Conservation (phyloP, 352 stramenopile genomes). For the Discostella stelligera region DNA sequence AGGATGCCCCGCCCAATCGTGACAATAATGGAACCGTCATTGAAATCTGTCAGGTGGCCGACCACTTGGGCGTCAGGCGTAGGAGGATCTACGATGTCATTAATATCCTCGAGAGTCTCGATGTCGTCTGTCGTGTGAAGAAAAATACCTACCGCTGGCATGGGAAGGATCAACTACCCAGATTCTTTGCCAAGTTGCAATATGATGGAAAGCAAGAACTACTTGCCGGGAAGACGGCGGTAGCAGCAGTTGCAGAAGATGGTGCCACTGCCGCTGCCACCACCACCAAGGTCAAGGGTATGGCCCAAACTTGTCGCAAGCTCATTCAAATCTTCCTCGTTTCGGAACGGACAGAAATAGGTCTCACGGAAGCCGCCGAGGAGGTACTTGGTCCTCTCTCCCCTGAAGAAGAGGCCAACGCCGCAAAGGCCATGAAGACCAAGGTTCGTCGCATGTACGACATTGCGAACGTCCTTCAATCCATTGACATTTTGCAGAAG, state of each 20-base stretch:
- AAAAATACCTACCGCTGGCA: slow-evolving; percentile 93
- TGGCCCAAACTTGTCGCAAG: slow-evolving; percentile 91
- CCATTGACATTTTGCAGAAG: slow-evolving; percentile 84
- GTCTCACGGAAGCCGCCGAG: slow-evolving; percentile 91
- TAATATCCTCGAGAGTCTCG: slow-evolving; percentile 95
- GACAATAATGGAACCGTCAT: slow-evolving; percentile 74
- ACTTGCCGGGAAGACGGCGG: slow-evolving; percentile 7
- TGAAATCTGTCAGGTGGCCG: slow-evolving; percentile 63
- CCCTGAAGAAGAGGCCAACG: slow-evolving; percentile 3
- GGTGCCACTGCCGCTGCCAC: neutral
- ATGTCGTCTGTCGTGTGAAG: slow-evolving; percentile 91
- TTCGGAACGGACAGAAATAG: slow-evolving; percentile 87
- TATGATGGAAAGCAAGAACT: slow-evolving; percentile 48
- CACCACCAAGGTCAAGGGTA: slow-evolving; percentile 72
- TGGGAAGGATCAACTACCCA: slow-evolving; percentile 63
- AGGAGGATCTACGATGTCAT: slow-evolving; percentile 97
- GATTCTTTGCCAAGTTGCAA: slow-evolving; percentile 73
- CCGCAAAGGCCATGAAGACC: slow-evolving; percentile 77
- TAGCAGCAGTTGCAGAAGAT: neutral
- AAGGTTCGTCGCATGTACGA: slow-evolving; percentile 96
- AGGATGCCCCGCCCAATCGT: slow-evolving; percentile 30
- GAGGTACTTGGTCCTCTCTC: slow-evolving; percentile 86
- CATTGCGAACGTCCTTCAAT: slow-evolving; percentile 94
- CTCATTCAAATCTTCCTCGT: slow-evolving; percentile 94
- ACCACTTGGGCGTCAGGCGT: slow-evolving; percentile 86